Conservation (phyloP, 768 basidiomycete genomes). For the Austroboletus eburneus region DNA sequence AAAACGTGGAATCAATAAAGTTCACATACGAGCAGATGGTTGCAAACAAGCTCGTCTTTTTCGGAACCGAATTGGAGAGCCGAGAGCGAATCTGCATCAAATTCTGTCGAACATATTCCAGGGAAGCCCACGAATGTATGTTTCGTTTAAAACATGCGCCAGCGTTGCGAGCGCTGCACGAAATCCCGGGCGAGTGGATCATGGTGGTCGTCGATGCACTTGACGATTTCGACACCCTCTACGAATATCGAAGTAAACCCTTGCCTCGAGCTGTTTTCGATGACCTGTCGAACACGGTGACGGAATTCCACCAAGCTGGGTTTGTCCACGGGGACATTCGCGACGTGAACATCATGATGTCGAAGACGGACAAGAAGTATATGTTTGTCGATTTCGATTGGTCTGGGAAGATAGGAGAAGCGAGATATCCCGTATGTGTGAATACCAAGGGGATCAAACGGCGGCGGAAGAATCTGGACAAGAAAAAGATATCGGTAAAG, state of each 20-base stretch:
- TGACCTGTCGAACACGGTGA: not conserved
- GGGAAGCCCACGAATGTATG: not conserved
- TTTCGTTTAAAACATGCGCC: not conserved
- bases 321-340: constrained; percentile 25
- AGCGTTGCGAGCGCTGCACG: not conserved
- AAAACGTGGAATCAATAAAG: not conserved
- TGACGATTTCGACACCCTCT: not conserved
- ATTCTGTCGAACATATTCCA: not conserved
- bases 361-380: not conserved
- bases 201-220: not conserved
- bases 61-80: not conserved
- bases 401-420: constrained; percentile 18
- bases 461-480: not conserved
- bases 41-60: not conserved
- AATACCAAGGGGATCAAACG: not conserved
- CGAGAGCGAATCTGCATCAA: not conserved
- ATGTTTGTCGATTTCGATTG: constrained; percentile 32
- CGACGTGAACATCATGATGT: constrained; percentile 21
- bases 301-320: constrained; percentile 7
- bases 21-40: not conserved
- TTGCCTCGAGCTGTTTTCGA: not conserved
- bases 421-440: constrained; percentile 18
- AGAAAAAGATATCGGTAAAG: not conserved
- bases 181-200: not conserved
- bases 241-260: not conserved